phyloP scores from a whole-genome alignment of 2,329 filamentous ascomycete species.

The Fusarium sp. region DNA sequence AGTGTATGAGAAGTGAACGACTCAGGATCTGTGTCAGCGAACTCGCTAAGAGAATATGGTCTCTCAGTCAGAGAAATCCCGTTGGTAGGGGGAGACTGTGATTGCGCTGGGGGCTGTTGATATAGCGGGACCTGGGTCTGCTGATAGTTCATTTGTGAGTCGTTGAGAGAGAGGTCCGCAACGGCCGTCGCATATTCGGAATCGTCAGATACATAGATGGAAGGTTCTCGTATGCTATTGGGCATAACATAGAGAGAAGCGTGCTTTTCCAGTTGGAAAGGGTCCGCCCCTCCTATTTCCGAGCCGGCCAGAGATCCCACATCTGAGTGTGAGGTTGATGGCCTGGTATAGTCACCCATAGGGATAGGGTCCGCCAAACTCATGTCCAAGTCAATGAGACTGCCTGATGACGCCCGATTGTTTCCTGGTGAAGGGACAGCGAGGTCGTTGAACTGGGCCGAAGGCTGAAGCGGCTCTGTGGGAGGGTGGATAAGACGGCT shows the following conservation, averaged over 20 bases:
- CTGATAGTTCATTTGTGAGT: constrained; percentile 33
- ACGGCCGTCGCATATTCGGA: constrained; percentile 60
- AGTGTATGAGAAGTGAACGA: constrained; percentile 51
- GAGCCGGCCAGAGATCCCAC: constrained; percentile 67
- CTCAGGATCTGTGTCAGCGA: constrained; percentile 56
- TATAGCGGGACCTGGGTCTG: constrained; percentile 36
- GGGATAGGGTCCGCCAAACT: constrained; percentile 63
- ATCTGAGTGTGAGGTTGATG: constrained; percentile 71
- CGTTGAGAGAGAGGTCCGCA: constrained; percentile 48
- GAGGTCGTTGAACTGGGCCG: constrained; percentile 57
- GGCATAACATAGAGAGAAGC: constrained; percentile 64
- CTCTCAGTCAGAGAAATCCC: constrained; percentile 39
- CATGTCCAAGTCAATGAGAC: constrained; percentile 67
- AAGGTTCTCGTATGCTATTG: constrained; percentile 62
- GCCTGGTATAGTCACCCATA: constrained; percentile 60
- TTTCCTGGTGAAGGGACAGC: constrained; percentile 52
- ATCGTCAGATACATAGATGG: constrained; percentile 71
- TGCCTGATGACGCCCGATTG: constrained; percentile 58
- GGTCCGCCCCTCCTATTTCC: constrained; percentile 65
- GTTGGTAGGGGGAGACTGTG: constrained; percentile 29
- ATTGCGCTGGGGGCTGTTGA: constrained; percentile 19
- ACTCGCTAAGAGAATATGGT: constrained; percentile 56
- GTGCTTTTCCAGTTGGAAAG: constrained; percentile 73
- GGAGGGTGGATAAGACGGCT: constrained; percentile 63
- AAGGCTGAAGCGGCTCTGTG: constrained; percentile 62